Conservation (phyloP, 225 moss, liverwort and hornwort genomes). For the Climacium dendroides region DNA sequence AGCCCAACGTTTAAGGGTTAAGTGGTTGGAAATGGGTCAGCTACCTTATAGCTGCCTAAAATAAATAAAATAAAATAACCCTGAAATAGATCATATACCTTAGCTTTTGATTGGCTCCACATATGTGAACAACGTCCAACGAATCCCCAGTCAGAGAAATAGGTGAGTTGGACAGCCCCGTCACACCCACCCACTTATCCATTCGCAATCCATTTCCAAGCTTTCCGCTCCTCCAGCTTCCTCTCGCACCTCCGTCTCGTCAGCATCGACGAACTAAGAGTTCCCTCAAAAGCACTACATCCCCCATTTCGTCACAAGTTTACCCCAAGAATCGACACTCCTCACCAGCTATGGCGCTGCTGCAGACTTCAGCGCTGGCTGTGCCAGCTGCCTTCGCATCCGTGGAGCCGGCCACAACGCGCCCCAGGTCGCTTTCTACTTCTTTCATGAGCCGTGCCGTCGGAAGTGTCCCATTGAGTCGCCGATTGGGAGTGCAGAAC, state of each 20-base stretch:
- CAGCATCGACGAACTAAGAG: background rate
- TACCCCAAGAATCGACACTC: background rate
- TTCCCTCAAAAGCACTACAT: background rate
- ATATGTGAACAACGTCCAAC: background rate
- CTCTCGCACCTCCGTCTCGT: background rate
- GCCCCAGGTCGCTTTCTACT: background rate
- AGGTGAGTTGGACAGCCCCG: conserved; percentile 2
- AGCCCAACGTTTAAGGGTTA: too few relatives aligned
- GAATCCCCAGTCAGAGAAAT: background rate
- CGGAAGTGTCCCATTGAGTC: background rate
- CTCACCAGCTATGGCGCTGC: conserved; percentile 17
- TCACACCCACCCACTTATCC: background rate
- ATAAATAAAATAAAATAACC: too few relatives aligned
- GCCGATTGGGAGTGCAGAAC: conserved; percentile 14
- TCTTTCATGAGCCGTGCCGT: background rate
- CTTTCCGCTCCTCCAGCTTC: background rate
- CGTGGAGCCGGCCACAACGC: background rate
- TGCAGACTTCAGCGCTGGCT: conserved; percentile 12
- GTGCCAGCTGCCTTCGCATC: background rate
- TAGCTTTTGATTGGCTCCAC: background rate
- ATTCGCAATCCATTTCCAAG: background rate
- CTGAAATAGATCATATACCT: too few relatives aligned
- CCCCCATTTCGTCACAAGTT: background rate
- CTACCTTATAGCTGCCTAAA: too few relatives aligned
- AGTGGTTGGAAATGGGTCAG: too few relatives aligned